A percentile compares a stretch with the other conserved stretches of the same genome.
phyloP scores from a whole-genome alignment of 805 yeast species.

The Teunomyces lycoperdinae region DNA sequence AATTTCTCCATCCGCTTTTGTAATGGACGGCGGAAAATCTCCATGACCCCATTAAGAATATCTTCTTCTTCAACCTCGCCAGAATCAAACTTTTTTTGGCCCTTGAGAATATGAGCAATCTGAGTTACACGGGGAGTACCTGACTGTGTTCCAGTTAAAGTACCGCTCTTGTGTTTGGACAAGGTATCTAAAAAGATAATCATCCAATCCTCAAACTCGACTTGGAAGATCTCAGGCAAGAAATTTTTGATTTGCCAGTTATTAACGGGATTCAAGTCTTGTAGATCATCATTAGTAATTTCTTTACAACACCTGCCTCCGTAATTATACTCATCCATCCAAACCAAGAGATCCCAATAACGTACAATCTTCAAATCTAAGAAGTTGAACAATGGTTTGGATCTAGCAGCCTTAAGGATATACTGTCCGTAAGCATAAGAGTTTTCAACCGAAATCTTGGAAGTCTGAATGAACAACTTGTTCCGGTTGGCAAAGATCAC shows the following conservation, averaged over 20 bases:
- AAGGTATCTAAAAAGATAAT: conserved; percentile 70
- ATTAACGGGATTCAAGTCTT: conserved; percentile 47
- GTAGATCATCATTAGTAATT: conserved; percentile 43
- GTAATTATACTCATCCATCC: conserved; percentile 92
- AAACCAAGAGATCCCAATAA: conserved; percentile 90
- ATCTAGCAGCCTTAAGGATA: conserved; percentile 69
- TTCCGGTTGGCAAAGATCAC: conserved; percentile 80
- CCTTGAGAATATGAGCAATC: conserved; percentile 51
- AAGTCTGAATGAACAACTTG: conserved; percentile 67
- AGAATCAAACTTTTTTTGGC: conserved; percentile 35
- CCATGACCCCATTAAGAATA: conserved; percentile 47
- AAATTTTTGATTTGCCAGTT: conserved; percentile 79
- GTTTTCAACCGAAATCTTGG: conserved; percentile 75
- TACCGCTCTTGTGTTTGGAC: conserved; percentile 50
- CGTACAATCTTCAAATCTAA: conserved; percentile 69
- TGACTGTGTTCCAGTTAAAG: conserved; percentile 33
- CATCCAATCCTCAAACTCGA: conserved; percentile 88
- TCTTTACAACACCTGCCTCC: conserved; percentile 64
- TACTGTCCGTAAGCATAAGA: conserved; percentile 91
- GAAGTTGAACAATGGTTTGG: conserved; percentile 78
- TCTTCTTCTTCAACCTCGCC: conserved; percentile 35
- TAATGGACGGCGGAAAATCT: conserved; percentile 60
- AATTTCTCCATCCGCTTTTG: conserved; percentile 64
- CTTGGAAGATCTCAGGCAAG: conserved; percentile 70
- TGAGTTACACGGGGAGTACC: conserved; percentile 68